Evolutionary conservation across 768 basidiomycete genomes (phyloP).

Genomic region (Termitomyces sp.): DNA sequence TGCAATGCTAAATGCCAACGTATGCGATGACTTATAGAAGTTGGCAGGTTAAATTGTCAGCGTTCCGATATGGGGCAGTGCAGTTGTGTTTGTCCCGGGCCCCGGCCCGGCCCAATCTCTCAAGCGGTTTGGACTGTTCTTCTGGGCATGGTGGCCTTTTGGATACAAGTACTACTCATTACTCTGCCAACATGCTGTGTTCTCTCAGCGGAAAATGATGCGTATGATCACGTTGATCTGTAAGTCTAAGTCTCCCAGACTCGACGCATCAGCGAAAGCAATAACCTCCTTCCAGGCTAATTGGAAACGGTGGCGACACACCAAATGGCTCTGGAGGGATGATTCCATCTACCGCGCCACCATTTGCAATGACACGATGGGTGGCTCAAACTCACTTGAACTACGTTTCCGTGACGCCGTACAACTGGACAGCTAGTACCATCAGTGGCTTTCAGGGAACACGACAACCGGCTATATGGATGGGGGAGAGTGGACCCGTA

Average conservation of each 20-base stretch:
- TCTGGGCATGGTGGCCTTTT: background rate
- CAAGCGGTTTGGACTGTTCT: background rate
- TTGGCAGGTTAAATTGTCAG: background rate
- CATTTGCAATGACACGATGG: constrained; percentile 87
- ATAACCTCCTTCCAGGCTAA: constrained; percentile 34
- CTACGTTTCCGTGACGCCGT: constrained; percentile 71
- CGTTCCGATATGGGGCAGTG: background rate
- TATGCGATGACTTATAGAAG: too few relatives aligned
- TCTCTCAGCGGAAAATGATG: constrained; percentile 11
- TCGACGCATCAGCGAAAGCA: background rate
- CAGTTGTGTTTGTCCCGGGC: background rate
- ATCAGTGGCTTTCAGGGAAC: constrained; percentile 80
- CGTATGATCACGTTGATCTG: constrained; percentile 30
- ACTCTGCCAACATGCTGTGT: background rate
- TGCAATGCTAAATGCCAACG: too few relatives aligned
- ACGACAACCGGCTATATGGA: constrained; percentile 86
- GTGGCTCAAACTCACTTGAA: constrained; percentile 77
- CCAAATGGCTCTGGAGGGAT: constrained; percentile 74
- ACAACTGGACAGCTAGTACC: constrained; percentile 51
- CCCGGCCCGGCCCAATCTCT: background rate
- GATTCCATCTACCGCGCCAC: constrained; percentile 74
- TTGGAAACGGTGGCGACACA: constrained; percentile 70
- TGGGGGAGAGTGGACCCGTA: constrained; percentile 74
- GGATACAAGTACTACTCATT: background rate
- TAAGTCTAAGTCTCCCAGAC: constrained; percentile 9